Conservation (phyloP, 129 eudicot species). For the Flaveria linearis region DNA sequence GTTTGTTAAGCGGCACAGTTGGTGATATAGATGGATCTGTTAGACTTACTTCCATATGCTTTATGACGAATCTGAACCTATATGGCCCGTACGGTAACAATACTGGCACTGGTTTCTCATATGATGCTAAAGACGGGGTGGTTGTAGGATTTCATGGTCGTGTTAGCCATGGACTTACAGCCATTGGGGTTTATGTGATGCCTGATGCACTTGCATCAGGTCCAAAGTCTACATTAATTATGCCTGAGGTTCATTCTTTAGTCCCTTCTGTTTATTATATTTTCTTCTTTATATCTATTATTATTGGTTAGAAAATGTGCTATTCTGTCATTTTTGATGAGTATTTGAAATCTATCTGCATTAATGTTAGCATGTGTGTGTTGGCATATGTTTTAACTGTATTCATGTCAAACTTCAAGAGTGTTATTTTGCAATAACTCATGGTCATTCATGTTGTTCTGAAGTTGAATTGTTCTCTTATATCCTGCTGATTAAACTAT, state of each 20-base stretch:
- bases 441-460: no score
- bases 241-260: background rate
- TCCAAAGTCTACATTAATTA: background rate
- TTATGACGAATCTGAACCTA: slow-evolving; percentile 22
- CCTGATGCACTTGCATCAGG: background rate
- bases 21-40: background rate
- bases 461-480: no score
- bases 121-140: slow-evolving; percentile 22
- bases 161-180: background rate
- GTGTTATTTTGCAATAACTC: no score
- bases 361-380: no score
- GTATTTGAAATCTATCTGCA: no score
- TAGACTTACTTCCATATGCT: slow-evolving; percentile 17
- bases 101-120: slow-evolving; percentile 20
- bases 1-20: no score
- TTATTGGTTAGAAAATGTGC: no score
- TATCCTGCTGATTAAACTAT: no score
- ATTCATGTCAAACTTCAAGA: no score
- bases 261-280: background rate
- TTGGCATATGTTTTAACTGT: no score
- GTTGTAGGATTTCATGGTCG: slow-evolving; percentile 11
- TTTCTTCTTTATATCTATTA: no score
- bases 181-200: slow-evolving; percentile 33
- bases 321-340: no score
- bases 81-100: slow-evolving; percentile 40